phyloP scores from a whole-genome alignment of 1,284 basidiomycete genomes.

The Cutaneotrichosporon sp. region DNA sequence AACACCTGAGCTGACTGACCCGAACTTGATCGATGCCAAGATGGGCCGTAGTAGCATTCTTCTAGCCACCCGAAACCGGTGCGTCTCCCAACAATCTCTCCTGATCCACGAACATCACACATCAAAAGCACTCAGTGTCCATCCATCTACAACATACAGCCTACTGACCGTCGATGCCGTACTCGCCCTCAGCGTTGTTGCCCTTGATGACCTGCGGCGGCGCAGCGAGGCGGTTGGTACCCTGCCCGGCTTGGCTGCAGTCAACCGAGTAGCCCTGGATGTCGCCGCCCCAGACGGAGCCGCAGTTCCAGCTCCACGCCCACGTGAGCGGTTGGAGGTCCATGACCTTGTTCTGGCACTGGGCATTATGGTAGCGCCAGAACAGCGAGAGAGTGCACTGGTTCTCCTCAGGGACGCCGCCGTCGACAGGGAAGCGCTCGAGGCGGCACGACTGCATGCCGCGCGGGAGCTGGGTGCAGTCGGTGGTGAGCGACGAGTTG shows the following conservation, averaged over 20 bases:
- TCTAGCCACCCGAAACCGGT: too few relatives aligned
- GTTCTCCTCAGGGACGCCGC: conserved; percentile 1
- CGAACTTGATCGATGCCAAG: too few relatives aligned
- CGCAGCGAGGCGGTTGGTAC: neutral
- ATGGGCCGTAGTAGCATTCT: too few relatives aligned
- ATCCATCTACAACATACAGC: neutral
- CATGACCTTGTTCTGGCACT: neutral
- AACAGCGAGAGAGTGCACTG: neutral
- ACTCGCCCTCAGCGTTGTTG: neutral
- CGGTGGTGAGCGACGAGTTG: neutral
- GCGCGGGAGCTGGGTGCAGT: neutral
- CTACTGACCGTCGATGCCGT: neutral
- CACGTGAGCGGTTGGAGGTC: neutral
- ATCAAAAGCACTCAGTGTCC: neutral
- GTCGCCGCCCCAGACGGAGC: neutral
- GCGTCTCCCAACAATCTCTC: too few relatives aligned
- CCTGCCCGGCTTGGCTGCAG: neutral
- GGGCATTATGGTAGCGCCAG: neutral
- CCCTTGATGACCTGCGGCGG: neutral
- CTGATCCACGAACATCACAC: too few relatives aligned
- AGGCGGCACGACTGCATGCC: neutral
- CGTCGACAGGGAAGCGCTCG: conserved; percentile 6
- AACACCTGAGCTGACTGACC: too few relatives aligned
- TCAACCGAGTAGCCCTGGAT: conserved; percentile 1
- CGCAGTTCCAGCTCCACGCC: neutral